These are phyloP conservation scores for Candida tropicalis DNA, from an alignment of 1,139 yeast species.

Conservation along the genomic window DNA sequence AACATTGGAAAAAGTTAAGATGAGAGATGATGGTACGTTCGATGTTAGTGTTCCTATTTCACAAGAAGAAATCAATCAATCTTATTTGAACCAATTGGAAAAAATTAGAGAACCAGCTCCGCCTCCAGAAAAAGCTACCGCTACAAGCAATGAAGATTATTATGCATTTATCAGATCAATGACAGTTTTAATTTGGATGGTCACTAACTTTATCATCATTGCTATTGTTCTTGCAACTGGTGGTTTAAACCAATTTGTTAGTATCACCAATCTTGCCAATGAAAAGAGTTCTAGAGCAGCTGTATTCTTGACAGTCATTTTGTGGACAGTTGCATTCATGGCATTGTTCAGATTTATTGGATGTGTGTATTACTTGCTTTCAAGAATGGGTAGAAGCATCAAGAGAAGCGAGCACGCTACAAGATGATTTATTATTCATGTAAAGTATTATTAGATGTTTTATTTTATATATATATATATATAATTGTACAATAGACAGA, in stretches of 20 bases:
- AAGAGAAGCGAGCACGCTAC: slow-evolving; percentile 24
- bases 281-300: slow-evolving; percentile 30
- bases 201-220: slow-evolving; percentile 69
- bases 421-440: slow-evolving; percentile 5
- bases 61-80: slow-evolving; percentile 60
- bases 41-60: slow-evolving; percentile 74
- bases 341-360: slow-evolving; percentile 77
- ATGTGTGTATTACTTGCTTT: slow-evolving; percentile 58
- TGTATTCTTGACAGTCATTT: slow-evolving; percentile 67
- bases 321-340: slow-evolving; percentile 82
- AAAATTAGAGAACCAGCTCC: slow-evolving; percentile 53
- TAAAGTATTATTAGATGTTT: background rate
- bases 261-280: slow-evolving; percentile 16
- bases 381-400: slow-evolving; percentile 31
- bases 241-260: slow-evolving; percentile 48
- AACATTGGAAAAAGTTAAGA: slow-evolving; percentile 57
- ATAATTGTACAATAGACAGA: background rate
- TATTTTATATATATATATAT: background rate
- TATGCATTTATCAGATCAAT: slow-evolving; percentile 80
- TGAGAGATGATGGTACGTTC: slow-evolving; percentile 64
- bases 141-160: slow-evolving; percentile 58
- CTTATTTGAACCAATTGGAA: slow-evolving; percentile 63
- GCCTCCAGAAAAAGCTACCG: slow-evolving; percentile 36
- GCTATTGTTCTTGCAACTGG: slow-evolving; percentile 76
- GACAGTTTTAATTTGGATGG: slow-evolving; percentile 79